A percentile compares a stretch with the other conserved stretches of the same genome.
These are phyloP conservation scores for Coemansia aciculifera DNA, from an alignment of 192 early-diverging fungal species.

Conservation along the genomic window DNA sequence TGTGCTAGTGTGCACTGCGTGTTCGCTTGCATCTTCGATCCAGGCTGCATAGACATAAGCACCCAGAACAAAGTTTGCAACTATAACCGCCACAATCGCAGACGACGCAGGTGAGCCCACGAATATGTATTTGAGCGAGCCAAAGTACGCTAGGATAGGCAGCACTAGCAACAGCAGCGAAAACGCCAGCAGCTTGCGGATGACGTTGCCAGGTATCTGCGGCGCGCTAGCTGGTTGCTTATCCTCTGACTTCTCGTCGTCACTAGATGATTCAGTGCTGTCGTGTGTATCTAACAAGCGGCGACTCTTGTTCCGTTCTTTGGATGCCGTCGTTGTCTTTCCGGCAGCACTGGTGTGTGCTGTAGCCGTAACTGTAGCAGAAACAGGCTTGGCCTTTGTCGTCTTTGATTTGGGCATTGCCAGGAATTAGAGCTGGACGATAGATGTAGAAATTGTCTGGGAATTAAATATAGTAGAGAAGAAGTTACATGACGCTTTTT, in stretches of 20 bases:
- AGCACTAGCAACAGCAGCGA: slow-evolving; percentile 40
- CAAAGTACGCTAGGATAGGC: slow-evolving; percentile 49
- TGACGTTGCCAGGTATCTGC: slow-evolving; percentile 38
- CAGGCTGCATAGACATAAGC: slow-evolving; percentile 48
- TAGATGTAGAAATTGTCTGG: neutral
- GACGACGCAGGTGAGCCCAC: slow-evolving; percentile 42
- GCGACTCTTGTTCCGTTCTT: neutral
- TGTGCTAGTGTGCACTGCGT: neutral
- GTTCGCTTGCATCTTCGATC: slow-evolving; percentile 21
- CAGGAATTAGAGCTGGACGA: neutral
- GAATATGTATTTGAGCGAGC: slow-evolving; percentile 42
- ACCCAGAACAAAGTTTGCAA: slow-evolving; percentile 44
- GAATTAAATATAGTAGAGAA: neutral
- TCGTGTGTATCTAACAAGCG: neutral
- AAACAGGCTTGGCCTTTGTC: neutral
- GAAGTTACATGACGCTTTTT: neutral
- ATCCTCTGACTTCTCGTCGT: neutral
- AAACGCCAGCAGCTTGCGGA: slow-evolving; percentile 41
- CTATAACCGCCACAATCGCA: slow-evolving; percentile 44
- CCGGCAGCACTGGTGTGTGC: neutral
- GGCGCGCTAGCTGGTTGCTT: slow-evolving; percentile 8
- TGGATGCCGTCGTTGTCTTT: neutral
- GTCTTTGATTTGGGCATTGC: slow-evolving; percentile 10
- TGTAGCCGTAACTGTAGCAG: neutral
- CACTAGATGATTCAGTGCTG: neutral